Percentiles rank a stretch among this genome's conserved stretches.
Evolutionary conservation across 768 basidiomycete species (phyloP).

Genomic region (Polyporus arcularius): DNA sequence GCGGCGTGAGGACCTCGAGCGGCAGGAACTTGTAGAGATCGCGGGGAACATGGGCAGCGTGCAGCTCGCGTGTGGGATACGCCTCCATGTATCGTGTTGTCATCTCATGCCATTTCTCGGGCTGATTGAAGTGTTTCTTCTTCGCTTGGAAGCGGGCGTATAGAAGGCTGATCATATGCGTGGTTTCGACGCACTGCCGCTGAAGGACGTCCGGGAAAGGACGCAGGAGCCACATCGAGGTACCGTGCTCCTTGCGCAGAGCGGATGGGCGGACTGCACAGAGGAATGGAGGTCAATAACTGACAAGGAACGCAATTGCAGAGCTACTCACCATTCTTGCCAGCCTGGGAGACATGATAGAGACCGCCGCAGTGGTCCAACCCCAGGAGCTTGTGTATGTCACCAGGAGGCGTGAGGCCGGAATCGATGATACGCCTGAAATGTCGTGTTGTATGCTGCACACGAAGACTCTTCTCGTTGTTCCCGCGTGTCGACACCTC

Average conservation of each 20-base stretch:
- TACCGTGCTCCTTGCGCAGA: too few relatives aligned
- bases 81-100: not conserved
- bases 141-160: not conserved
- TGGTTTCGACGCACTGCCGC: too few relatives aligned
- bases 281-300: too few relatives aligned
- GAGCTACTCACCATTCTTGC: too few relatives aligned
- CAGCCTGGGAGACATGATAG: not conserved
- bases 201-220: too few relatives aligned
- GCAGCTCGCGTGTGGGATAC: not conserved
- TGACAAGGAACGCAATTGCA: too few relatives aligned
- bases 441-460: not conserved
- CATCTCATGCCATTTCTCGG: too few relatives aligned
- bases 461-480: not conserved
- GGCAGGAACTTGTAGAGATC: not conserved
- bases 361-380: not conserved
- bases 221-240: too few relatives aligned
- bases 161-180: not conserved
- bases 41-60: not conserved
- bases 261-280: too few relatives aligned
- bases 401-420: not conserved
- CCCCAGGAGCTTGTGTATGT: not conserved
- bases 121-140: not conserved
- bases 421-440: not conserved
- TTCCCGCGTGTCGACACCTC: slow-evolving; percentile 30
- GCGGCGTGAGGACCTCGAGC: not conserved